Evolutionary conservation across 169 alveolate species (phyloP).

Genomic region (Eimeria maxima): DNA sequence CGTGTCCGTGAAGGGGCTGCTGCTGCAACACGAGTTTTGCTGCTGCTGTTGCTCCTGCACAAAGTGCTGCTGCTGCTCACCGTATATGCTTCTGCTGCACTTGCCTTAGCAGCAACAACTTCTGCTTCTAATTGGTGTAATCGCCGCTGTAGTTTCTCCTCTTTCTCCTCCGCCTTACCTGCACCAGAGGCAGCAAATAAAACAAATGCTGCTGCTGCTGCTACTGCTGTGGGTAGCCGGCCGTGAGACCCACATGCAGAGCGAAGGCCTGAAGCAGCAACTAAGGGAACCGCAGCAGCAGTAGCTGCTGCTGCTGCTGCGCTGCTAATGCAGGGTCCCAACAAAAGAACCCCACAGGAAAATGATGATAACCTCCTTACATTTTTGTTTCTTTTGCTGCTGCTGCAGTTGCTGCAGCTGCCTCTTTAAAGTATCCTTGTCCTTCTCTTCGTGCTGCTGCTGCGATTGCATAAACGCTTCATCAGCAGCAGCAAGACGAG

Average conservation of each 20-base stretch:
- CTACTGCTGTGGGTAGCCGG: too few relatives aligned
- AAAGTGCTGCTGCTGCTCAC: background rate
- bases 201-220: background rate
- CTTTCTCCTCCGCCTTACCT: slow-evolving; percentile 9
- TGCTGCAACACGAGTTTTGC: too few relatives aligned
- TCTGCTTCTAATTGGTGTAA: background rate
- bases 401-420: slow-evolving; percentile 47
- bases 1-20: too few relatives aligned
- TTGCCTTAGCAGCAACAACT: slow-evolving; percentile 21
- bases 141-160: slow-evolving; percentile 27
- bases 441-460: slow-evolving; percentile 35
- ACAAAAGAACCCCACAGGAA: too few relatives aligned
- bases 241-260: too few relatives aligned
- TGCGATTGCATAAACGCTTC: background rate
- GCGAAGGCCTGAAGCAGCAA: background rate
- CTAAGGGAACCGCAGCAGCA: too few relatives aligned
- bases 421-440: slow-evolving; percentile 2
- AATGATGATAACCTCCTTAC: background rate
- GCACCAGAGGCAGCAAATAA: background rate
- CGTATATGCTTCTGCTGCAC: slow-evolving; percentile 25
- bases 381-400: slow-evolving; percentile 22
- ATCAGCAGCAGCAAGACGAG: slow-evolving; percentile 40
- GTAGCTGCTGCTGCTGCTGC: slow-evolving; percentile 20
- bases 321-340: background rate
- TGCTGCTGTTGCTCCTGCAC: background rate